A percentile compares a stretch with the other conserved stretches of the same genome.
Evolutionary conservation across 306 rosid genomes (phyloP).

Genomic region (Pueraria montana): DNA sequence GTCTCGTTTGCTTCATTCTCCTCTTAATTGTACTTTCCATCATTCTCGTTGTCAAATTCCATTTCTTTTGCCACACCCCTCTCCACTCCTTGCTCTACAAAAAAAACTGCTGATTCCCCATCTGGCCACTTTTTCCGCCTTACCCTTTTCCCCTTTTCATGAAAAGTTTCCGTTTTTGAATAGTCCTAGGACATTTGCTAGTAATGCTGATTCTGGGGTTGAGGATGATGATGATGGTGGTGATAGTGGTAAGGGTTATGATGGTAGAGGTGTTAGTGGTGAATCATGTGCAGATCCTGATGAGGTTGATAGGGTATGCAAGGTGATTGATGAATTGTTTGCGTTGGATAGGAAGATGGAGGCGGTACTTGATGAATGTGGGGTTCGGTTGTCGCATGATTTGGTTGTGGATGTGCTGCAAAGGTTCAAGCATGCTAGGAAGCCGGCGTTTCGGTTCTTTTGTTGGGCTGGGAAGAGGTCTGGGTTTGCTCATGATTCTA

Average conservation of each 20-base stretch:
- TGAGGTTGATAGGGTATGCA: constrained; percentile 81
- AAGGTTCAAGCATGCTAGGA: constrained; percentile 84
- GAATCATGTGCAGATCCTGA: constrained; percentile 58
- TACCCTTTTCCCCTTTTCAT: constrained; percentile 14
- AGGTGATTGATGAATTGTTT: constrained; percentile 91
- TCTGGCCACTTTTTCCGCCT: background rate
- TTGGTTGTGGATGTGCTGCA: constrained; percentile 83
- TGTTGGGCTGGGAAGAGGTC: constrained; percentile 82
- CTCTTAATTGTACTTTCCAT: constrained; percentile 65
- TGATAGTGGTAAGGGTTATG: constrained; percentile 18
- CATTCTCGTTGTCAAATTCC: constrained; percentile 78
- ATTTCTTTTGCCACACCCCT: constrained; percentile 83
- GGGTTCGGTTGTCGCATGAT: constrained; percentile 72
- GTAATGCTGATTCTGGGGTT: constrained; percentile 53
- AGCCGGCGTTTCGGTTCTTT: constrained; percentile 91
- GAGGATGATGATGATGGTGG: constrained; percentile 54
- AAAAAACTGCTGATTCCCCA: constrained; percentile 60
- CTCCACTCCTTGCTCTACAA: constrained; percentile 71
- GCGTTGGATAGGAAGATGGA: constrained; percentile 94
- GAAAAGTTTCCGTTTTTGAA: constrained; percentile 40
- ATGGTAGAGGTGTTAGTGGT: constrained; percentile 33
- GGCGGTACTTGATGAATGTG: constrained; percentile 82
- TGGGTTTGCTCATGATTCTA: constrained; percentile 72
- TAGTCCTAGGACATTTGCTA: constrained; percentile 45
- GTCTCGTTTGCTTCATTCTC: constrained; percentile 80